Base-by-base conservation (phyloP, 73 alveolate species). In the Stentor roeselii region DNA sequence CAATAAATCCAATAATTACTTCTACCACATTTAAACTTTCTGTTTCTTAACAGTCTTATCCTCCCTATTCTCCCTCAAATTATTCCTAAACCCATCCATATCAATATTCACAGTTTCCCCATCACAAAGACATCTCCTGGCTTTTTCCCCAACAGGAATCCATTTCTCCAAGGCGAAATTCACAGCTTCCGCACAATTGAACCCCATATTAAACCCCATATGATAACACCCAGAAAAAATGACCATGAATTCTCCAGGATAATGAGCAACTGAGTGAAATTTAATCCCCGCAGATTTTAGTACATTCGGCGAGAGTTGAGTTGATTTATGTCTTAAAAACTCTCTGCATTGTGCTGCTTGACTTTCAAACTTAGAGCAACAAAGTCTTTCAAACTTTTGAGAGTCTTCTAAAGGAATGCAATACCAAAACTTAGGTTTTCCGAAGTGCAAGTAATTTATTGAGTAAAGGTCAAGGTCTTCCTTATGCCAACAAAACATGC, bases 401-500 rank as follows among this genome's bases (percentile, higher is more conserved):
- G 86, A 78, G 42, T 85, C 92, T 6, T 83, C 84, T 32, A 86
- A 77, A 36, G 92, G 90, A 40, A 94, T 90, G 34, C 96, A 89
- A 78, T 94, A 94, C 98, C 98, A 94, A 74, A 89, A 85, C 92
- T 94, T 94, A 3, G 96, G 93, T 80, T 87, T 89, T 2, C 98
- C 98, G 3, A 41, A 58, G 75, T 94, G 98, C 3, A 92, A 91
- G 77, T 82, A 94, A 84, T 94, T 94, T 30, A 90, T 87, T 14
- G 97, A 90, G 50, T 88, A 88, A 30, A 94, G 89, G 78, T 92
- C 97, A 85, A 94, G 39, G 86, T 94, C 98, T 92, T 94, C 98
- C 60, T 94, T 92, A 83, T 94, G 98, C 98, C 98, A 94, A 39
- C 97, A 95, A 78, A 94, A 94, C 92, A 92, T 87, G 4, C 97